These are phyloP conservation scores for Aegilops sharonensis DNA, from an alignment of 176 grass and related monocot species.

Conservation along the genomic window DNA sequence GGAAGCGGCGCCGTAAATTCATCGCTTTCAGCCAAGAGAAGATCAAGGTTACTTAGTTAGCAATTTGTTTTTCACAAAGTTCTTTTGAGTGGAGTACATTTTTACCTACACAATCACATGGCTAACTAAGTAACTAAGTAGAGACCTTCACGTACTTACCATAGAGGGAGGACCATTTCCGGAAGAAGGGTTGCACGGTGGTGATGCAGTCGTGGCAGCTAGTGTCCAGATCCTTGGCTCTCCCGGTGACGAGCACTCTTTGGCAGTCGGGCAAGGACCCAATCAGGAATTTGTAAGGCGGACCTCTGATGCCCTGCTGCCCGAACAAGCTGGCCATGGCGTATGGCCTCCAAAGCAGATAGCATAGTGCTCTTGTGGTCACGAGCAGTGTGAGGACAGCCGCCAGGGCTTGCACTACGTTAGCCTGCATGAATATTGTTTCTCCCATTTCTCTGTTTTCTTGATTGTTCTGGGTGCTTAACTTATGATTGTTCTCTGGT, in stretches of 20 bases:
- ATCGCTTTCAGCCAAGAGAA: conserved; percentile 56
- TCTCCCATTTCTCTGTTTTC: too few species aligned
- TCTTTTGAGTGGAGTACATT: too few species aligned
- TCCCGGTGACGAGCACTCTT: conserved; percentile 15
- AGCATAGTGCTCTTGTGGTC: neutral
- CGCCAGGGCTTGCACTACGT: neutral
- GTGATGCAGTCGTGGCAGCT: conserved; percentile 35
- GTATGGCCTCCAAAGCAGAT: conserved; percentile 34
- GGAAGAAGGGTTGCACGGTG: neutral
- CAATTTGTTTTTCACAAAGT: too few species aligned
- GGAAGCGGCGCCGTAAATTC: conserved; percentile 47
- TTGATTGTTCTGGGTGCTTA: too few species aligned
- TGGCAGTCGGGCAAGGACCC: conserved; percentile 40
- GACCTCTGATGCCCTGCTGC: conserved; percentile 47
- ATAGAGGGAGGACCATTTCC: neutral
- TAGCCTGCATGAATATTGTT: neutral
- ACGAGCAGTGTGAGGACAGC: conserved; percentile 3
- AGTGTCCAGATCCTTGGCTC: conserved; percentile 27
- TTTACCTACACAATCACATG: too few species aligned
- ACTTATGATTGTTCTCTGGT: too few species aligned
- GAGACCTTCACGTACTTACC: neutral
- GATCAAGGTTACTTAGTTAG: conserved; percentile 36
- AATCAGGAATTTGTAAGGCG: conserved; percentile 34
- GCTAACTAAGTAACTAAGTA: too few species aligned
- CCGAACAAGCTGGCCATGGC: conserved; percentile 11